These are phyloP conservation scores for Tulasnella sp. DNA, from an alignment of 768 basidiomycete species.

Conservation along the genomic window DNA sequence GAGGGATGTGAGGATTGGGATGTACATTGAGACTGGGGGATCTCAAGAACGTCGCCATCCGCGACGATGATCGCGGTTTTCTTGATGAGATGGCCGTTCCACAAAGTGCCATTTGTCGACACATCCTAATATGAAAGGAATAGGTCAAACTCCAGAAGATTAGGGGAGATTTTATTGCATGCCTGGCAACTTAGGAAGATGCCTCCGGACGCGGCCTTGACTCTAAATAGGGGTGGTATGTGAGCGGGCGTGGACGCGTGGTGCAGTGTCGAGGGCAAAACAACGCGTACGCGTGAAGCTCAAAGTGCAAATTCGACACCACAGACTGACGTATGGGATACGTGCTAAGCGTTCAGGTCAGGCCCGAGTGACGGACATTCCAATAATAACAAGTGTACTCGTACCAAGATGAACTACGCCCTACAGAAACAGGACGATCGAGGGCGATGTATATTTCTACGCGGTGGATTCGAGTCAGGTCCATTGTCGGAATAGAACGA, in stretches of 20 bases:
- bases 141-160: background rate
- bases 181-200: conserved; percentile 16
- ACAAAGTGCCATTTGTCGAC: conserved; percentile 14
- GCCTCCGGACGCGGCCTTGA: conserved; percentile 6
- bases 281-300: conserved; percentile 7
- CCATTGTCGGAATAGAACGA: no score
- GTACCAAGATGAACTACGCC: conserved; percentile 3
- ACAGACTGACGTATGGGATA: background rate
- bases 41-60: conserved; percentile 11
- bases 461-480: background rate
- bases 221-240: background rate
- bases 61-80: conserved; percentile 17
- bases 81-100: conserved; percentile 13
- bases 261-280: background rate
- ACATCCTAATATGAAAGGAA: conserved; percentile 5
- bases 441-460: conserved; percentile 2
- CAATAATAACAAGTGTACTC: background rate
- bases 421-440: conserved; percentile 11
- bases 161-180: background rate
- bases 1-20: background rate
- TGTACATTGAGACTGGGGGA: conserved; percentile 14
- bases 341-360: background rate
- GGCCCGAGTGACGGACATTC: background rate
- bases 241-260: background rate
- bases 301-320: conserved; percentile 14